Evolutionary conservation across 163 green algal genomes (phyloP).

Genomic region (Scenedesmus sp.): DNA sequence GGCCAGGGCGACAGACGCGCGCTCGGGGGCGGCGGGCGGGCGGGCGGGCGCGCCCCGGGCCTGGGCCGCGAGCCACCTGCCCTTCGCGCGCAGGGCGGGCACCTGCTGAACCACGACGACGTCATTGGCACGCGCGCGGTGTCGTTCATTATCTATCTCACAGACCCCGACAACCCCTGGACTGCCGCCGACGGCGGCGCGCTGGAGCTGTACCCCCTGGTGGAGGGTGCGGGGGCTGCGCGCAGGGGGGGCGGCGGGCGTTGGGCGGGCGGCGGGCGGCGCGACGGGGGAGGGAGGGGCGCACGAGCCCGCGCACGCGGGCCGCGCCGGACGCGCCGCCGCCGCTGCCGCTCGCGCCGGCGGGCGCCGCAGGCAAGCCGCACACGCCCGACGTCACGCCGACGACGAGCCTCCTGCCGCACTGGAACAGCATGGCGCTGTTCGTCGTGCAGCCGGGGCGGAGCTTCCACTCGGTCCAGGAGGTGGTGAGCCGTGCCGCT

Average conservation of each 20-base stretch:
- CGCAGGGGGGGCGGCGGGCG: too few species aligned
- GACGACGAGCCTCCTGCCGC: constrained; percentile 64
- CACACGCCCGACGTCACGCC: constrained; percentile 72
- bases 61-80: too few species aligned
- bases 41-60: neutral
- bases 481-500: too few species aligned
- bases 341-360: too few species aligned
- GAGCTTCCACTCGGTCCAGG: constrained; percentile 85
- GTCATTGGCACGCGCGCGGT: constrained; percentile 84
- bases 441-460: constrained; percentile 87
- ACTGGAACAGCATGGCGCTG: constrained; percentile 91
- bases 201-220: constrained; percentile 86
- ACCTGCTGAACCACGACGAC: constrained; percentile 93
- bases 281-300: too few species aligned
- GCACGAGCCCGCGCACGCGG: too few species aligned
- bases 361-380: constrained; percentile 47
- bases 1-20: neutral
- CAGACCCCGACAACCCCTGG: constrained; percentile 86
- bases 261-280: too few species aligned
- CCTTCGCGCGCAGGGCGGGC: constrained; percentile 55
- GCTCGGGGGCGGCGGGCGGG: neutral
- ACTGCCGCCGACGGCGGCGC: constrained; percentile 77
- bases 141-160: constrained; percentile 94
- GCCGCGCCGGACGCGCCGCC: too few species aligned
- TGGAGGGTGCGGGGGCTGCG: constrained; percentile 43